Percentiles rank a stretch among this genome's conserved stretches.
Evolutionary conservation across 108 stramenopile genomes (phyloP).

Genomic region (Mediolabrus comicus): DNA sequence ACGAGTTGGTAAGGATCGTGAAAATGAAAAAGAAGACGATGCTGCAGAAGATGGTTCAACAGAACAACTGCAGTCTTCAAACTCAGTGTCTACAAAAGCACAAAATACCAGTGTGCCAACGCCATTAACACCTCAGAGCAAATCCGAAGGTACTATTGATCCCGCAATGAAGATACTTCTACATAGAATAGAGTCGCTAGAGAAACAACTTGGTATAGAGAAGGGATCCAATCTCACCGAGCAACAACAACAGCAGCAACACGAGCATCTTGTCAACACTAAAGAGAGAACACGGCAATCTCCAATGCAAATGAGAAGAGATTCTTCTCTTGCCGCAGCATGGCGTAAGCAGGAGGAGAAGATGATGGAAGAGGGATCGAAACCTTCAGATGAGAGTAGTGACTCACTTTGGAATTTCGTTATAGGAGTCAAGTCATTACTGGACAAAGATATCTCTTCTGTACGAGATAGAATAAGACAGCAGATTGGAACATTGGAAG

Average conservation of each 20-base stretch:
- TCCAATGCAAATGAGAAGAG: conserved; percentile 33
- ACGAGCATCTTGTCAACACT: conserved; percentile 7
- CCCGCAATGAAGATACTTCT: conserved; percentile 13
- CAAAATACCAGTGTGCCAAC: too few relatives aligned
- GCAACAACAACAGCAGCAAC: background rate
- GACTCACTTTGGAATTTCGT: background rate
- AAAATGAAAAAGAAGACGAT: background rate
- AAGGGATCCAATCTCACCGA: background rate
- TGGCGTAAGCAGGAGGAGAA: conserved; percentile 20
- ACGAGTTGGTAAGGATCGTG: background rate
- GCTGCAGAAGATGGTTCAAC: background rate
- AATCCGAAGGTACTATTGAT: background rate
- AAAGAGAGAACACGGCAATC: conserved; percentile 20
- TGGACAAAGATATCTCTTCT: background rate
- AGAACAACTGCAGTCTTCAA: background rate
- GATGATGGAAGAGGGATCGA: background rate
- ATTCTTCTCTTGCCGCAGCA: conserved; percentile 4
- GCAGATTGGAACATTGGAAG: background rate
- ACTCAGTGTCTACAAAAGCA: background rate
- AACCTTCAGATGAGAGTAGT: background rate
- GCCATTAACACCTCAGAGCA: background rate
- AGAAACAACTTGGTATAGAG: conserved; percentile 26
- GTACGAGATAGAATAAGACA: background rate
- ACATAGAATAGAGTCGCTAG: conserved; percentile 25
- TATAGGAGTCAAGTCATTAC: background rate